Base-by-base conservation (phyloP, 164 flowering plant species). In the Sextonia rubra region DNA sequence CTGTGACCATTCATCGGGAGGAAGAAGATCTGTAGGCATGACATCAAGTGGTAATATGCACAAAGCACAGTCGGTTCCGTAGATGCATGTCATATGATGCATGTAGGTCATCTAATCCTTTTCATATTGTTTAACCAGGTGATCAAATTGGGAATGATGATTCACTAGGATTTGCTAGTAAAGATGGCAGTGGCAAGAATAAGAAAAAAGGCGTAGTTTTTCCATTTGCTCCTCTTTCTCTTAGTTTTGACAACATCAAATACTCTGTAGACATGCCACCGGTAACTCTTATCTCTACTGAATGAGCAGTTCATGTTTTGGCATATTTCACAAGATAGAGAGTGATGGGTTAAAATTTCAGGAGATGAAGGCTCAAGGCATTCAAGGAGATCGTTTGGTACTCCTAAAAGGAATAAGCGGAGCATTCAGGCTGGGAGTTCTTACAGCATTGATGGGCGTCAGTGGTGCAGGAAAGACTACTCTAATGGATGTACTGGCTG, bases 141-240 rank as follows among this genome's bases (percentile, higher is more conserved):
- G 12, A 7, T 47, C 11, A 12, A 47, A 47, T 6, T 47, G 11
- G 12, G 49, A 47, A 12, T 47, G 49, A 47, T 47, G 12, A 47
- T 47, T 47, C 49, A 6, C 12, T 12, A 47, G 11, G 12, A 47
- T 47, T 12, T 23, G 47, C 63, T 25, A 60, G 49, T 25, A 23
- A 24, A 29, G 76, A 3, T 48, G 74, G 61, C 24, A 62, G 68
- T 52, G 71, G 69, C 52, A 74, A 71, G 60, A 79, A 64, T 56
- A 76, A 62, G 55, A 78, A 55, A 48, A 75, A 48, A 20, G 86
- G 86, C 71, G 82, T 86, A 85, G 79, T 86, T 76, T 82, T 86
- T 69, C 89, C 89, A 7, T 86, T 86, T 56, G 52, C 78, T 70
- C 89, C 87, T 7, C 81, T 75, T 64, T 80, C 87, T 9, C 70